phyloP scores from a whole-genome alignment of 1,139 yeast genomes.

The Magnusiomyces suaveolens region DNA sequence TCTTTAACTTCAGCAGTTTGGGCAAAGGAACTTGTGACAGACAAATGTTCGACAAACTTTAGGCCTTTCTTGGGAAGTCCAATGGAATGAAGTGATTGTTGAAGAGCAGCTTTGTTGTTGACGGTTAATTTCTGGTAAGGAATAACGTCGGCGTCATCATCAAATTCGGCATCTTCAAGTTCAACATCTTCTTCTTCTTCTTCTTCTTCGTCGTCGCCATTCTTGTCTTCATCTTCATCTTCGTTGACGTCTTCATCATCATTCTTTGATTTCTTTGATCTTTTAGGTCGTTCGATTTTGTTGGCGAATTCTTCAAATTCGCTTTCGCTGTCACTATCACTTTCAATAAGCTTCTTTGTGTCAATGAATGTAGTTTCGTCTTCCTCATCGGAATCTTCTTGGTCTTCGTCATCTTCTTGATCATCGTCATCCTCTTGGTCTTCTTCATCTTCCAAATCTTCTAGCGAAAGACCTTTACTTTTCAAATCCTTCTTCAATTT shows the following conservation, averaged over 20 bases:
- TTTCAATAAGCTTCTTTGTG: constrained; percentile 15
- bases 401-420: constrained; percentile 15
- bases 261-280: constrained; percentile 16
- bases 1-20: constrained; percentile 65
- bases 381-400: constrained; percentile 15
- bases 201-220: constrained; percentile 29
- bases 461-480: constrained; percentile 16
- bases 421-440: constrained; percentile 14
- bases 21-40: constrained; percentile 45
- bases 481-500: constrained; percentile 16
- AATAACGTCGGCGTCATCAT: constrained; percentile 78
- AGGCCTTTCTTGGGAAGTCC: constrained; percentile 37
- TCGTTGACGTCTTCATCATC: constrained; percentile 25
- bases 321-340: constrained; percentile 16
- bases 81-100: constrained; percentile 28
- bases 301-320: constrained; percentile 8
- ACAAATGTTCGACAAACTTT: constrained; percentile 75
- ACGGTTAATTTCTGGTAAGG: constrained; percentile 80
- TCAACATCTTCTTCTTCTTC: constrained; percentile 46
- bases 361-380: constrained; percentile 13
- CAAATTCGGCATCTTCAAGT: constrained; percentile 52
- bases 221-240: constrained; percentile 25
- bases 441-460: constrained; percentile 15
- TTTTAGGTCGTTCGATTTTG: constrained; percentile 4
- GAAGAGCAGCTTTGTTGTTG: constrained; percentile 35